These are phyloP conservation scores for Alternaria ventricosa DNA, from an alignment of 2,329 filamentous ascomycete species.

Conservation along the genomic window DNA sequence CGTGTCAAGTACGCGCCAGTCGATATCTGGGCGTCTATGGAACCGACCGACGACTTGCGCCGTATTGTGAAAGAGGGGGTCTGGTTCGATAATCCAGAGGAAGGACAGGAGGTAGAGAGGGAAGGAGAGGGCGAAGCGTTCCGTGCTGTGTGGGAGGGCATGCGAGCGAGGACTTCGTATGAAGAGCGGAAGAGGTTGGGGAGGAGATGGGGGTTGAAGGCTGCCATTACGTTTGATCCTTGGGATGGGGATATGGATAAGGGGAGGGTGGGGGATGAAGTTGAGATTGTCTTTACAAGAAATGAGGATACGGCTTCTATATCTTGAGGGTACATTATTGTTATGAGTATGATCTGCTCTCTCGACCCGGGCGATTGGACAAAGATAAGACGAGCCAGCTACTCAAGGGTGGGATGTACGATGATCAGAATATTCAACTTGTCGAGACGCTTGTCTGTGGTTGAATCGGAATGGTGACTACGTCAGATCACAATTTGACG, in stretches of 20 bases:
- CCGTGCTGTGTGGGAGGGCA: constrained; percentile 32
- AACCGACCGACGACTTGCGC: constrained; percentile 37
- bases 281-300: constrained; percentile 41
- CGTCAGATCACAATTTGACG: not conserved
- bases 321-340: not conserved
- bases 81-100: constrained; percentile 32
- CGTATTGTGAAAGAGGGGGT: constrained; percentile 36
- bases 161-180: constrained; percentile 19
- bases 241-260: constrained; percentile 43
- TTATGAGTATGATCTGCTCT: not conserved
- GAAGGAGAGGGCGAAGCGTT: constrained; percentile 43
- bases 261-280: constrained; percentile 41
- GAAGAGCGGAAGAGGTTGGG: constrained; percentile 9
- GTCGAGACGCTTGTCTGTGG: not conserved
- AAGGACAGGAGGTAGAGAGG: constrained; percentile 25
- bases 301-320: not conserved
- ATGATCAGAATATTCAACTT: not conserved
- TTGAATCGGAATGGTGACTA: no score
- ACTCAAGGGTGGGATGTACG: not conserved
- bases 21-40: constrained; percentile 46
- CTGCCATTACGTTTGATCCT: constrained; percentile 29
- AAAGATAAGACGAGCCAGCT: not conserved
- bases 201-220: constrained; percentile 20
- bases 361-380: not conserved
- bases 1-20: constrained; percentile 40